Evolutionary conservation across 1,284 basidiomycete species (phyloP), one percentile per base, ranked within the genome.

Genomic region (Coriolopsis trogii): DNA sequence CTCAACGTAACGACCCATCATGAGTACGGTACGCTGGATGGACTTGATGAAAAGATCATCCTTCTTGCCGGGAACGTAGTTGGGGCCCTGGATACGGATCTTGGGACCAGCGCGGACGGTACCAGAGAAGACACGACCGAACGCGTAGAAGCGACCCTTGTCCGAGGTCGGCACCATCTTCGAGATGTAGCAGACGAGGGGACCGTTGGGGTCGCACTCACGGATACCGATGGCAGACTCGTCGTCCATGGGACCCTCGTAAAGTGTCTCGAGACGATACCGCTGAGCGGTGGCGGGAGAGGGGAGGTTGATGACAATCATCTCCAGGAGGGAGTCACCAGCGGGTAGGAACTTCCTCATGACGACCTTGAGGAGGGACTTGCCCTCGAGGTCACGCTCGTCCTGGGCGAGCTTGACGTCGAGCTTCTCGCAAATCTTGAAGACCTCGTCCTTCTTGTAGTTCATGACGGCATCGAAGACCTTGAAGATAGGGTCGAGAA

Each of bases 161-260:
- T 99, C 97, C 66, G 96, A 97, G 53, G 97, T 99, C 62, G 97
- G 97, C 64, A 99, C 96, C 97, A 99, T 99, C 88, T 99, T 99
- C 67, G 97, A 99, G 78, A 99, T 84, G 79, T 99, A 99, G 65
- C 98, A 85, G 74, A 99, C 95, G 63, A 99, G 89, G 62, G 97
- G 97, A 60, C 87, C 97, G 60, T 90, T 92, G 73, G 97, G 89
- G 78, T 99, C 93, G 74, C 97, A 99, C 77, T 99, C 95, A 61
- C 97, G 90, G 79, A 99, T 97, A 81, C 88, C 93, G 67, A 98
- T 95, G 67, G 97, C 97, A 54, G 93, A 96, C 78, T 99, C 96
- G 72, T 99, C 97, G 76, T 99, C 97, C 91, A 98, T 92, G 67
- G 97, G 97, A 73, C 97, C 97, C 75, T 99, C 97, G 78, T 99